Conservation (phyloP, 768 basidiomycete genomes). For the Daedalea quercina region DNA sequence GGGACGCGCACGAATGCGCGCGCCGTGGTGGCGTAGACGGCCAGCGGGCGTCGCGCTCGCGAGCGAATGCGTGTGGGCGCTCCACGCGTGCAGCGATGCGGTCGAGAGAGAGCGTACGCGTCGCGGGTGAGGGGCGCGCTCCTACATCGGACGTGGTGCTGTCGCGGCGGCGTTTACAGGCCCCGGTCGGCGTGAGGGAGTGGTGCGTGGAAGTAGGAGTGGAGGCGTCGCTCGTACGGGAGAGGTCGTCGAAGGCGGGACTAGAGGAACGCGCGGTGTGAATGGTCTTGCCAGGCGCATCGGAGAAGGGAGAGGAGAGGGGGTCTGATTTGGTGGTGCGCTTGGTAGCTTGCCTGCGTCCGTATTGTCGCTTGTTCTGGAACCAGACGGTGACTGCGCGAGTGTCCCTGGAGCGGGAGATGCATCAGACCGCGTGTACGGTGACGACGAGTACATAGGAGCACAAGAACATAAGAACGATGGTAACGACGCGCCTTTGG, state of each 20-base stretch:
- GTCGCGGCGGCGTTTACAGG: conserved; percentile 6
- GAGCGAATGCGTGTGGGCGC: conserved; percentile 13
- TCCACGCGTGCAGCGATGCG: conserved; percentile 27
- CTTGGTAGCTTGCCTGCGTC: conserved; percentile 21
- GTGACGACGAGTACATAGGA: conserved; percentile 18
- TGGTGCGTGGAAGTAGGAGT: background rate
- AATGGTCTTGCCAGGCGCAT: conserved; percentile 11
- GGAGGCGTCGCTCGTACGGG: background rate
- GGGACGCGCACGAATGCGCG: conserved; percentile 10
- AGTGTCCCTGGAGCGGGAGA: conserved; percentile 12
- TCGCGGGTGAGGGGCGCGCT: too few relatives aligned
- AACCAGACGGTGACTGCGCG: conserved; percentile 31
- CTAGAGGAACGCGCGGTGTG: conserved; percentile 8
- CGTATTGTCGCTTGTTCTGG: conserved; percentile 30
- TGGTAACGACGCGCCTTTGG: background rate
- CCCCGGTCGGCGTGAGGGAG: background rate
- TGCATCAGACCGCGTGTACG: background rate
- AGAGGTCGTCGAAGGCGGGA: background rate
- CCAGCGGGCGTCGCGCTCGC: conserved; percentile 10
- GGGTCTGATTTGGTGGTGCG: conserved; percentile 2
- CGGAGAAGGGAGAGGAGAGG: conserved; percentile 12
- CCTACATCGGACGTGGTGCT: conserved; percentile 5
- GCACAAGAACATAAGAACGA: conserved; percentile 12
- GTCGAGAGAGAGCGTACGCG: conserved; percentile 25
- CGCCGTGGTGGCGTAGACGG: conserved; percentile 16